phyloP scores from a whole-genome alignment of 306 rosid species.

The Cucumis hystrix region DNA sequence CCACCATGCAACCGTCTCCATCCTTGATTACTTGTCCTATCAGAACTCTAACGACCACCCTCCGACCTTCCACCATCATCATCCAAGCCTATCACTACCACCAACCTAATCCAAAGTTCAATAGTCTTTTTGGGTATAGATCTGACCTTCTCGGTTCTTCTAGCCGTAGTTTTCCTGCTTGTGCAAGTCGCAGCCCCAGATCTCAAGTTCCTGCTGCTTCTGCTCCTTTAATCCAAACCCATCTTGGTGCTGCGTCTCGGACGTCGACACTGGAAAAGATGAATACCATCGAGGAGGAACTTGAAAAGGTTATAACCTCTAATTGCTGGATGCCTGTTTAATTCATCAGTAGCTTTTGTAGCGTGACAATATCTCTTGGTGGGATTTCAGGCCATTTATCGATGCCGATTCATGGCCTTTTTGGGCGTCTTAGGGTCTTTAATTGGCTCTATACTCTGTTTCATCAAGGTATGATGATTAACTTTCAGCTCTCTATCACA shows the following conservation, averaged over 20 bases:
- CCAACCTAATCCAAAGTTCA: neutral
- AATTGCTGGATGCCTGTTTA: neutral
- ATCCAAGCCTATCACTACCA: neutral
- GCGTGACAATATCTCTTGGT: neutral
- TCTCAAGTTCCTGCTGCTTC: conserved; percentile 29
- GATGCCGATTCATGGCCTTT: conserved; percentile 62
- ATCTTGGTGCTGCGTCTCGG: conserved; percentile 9
- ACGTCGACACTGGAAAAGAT: conserved; percentile 1
- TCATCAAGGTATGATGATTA: conserved; percentile 47
- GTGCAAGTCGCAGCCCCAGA: conserved; percentile 21
- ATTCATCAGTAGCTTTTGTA: neutral
- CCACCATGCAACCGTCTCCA: conserved; percentile 32
- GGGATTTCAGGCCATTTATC: conserved; percentile 41
- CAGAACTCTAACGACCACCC: neutral
- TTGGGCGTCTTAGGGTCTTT: conserved; percentile 87
- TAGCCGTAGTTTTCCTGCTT: conserved; percentile 12
- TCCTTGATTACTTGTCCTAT: conserved; percentile 19
- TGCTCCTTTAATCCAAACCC: conserved; percentile 9
- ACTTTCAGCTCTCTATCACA: neutral
- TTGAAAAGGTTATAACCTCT: conserved; percentile 36
- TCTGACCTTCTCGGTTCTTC: neutral
- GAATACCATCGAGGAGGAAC: conserved; percentile 33
- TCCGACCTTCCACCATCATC: neutral
- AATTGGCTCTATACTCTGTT: conserved; percentile 64
- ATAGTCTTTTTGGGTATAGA: conserved; percentile 15